phyloP scores from a whole-genome alignment of 148 eudicot genomes.

The Vaccinium darrowii region DNA sequence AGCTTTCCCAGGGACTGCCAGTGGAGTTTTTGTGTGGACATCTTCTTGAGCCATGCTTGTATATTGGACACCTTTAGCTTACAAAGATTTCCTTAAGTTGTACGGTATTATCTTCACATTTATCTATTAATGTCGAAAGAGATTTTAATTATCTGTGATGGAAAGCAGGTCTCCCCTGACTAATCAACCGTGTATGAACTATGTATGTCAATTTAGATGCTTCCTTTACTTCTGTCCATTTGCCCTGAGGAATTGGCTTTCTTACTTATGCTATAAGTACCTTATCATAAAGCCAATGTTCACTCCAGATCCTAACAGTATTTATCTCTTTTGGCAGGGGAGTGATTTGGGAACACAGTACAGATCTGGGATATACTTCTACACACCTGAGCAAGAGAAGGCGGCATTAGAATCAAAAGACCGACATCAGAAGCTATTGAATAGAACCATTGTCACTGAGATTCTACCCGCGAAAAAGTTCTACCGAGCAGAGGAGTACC shows the following conservation, averaged over 20 bases:
- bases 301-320: background rate
- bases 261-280: background rate
- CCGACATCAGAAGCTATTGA: slow-evolving; percentile 51
- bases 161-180: background rate
- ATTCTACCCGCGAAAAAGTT: slow-evolving; percentile 80
- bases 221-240: background rate
- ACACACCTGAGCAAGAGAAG: slow-evolving; percentile 83
- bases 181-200: background rate
- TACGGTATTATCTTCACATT: background rate
- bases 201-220: background rate
- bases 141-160: background rate
- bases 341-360: slow-evolving; percentile 81
- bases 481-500: slow-evolving; percentile 81
- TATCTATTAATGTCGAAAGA: background rate
- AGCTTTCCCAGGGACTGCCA: too few species aligned
- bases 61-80: background rate
- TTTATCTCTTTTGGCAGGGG: slow-evolving; percentile 40
- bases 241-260: background rate
- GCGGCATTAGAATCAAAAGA: slow-evolving; percentile 70
- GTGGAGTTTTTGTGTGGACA: background rate
- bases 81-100: background rate
- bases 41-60: background rate
- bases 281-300: background rate
- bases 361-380: slow-evolving; percentile 85
- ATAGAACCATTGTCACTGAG: slow-evolving; percentile 72